phyloP scores from a whole-genome alignment of 2,329 filamentous ascomycete genomes.

The Penicillium sp. region DNA sequence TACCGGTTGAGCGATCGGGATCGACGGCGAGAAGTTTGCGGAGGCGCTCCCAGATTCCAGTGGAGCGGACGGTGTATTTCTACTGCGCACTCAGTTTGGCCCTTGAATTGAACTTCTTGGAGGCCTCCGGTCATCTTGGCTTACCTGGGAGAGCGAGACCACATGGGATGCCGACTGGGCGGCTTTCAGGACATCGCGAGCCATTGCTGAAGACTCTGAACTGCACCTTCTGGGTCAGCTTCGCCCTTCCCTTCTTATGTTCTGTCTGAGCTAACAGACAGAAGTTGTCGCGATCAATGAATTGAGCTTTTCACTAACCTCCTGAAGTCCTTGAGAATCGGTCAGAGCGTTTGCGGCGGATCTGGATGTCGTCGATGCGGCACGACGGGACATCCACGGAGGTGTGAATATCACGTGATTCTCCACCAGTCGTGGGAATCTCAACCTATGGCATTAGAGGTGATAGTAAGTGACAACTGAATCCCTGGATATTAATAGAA shows the following conservation, averaged over 20 bases:
- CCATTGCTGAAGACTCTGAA: slow-evolving; percentile 36
- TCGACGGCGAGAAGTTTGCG: slow-evolving; percentile 79
- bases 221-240: slow-evolving; percentile 17
- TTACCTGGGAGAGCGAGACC: slow-evolving; percentile 42
- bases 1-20: slow-evolving; percentile 82
- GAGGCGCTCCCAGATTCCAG: slow-evolving; percentile 82
- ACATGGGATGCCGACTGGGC: slow-evolving; percentile 42
- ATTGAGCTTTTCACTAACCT: slow-evolving; percentile 12
- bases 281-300: background rate
- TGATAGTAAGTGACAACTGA: too few species aligned
- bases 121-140: background rate
- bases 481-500: too few species aligned
- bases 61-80: slow-evolving; percentile 96
- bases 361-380: slow-evolving; percentile 14
- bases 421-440: background rate
- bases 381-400: slow-evolving; percentile 17
- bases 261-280: background rate
- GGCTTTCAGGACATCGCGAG: slow-evolving; percentile 40
- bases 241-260: background rate
- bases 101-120: too few species aligned
- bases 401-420: slow-evolving; percentile 11
- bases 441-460: background rate
- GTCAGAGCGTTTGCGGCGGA: slow-evolving; percentile 14
- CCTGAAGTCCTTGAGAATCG: slow-evolving; percentile 11
- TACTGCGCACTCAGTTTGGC: slow-evolving; percentile 43